These are phyloP conservation scores for Westerdykella ornata DNA, from an alignment of 2,329 filamentous ascomycete genomes.

Conservation along the genomic window DNA sequence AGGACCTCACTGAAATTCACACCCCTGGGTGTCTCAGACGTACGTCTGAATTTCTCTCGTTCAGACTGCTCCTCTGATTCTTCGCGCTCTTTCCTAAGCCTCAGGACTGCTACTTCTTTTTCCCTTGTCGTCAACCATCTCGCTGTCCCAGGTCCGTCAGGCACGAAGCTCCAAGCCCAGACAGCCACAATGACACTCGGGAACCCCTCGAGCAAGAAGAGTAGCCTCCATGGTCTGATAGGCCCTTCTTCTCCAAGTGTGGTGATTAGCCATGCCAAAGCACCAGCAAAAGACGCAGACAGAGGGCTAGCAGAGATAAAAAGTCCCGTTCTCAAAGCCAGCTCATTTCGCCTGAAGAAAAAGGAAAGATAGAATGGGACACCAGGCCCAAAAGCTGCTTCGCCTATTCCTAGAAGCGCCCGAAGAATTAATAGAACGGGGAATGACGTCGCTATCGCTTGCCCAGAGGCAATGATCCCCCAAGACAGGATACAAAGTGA, in stretches of 20 bases:
- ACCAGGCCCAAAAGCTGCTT: slow-evolving; percentile 58
- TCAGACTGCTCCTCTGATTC: slow-evolving; percentile 25
- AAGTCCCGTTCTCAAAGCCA: slow-evolving; percentile 77
- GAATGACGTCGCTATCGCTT: slow-evolving; percentile 45
- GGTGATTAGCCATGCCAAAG: slow-evolving; percentile 71
- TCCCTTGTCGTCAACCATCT: slow-evolving; percentile 40
- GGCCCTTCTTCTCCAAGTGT: slow-evolving; percentile 58
- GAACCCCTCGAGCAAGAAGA: slow-evolving; percentile 80
- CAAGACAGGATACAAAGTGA: slow-evolving; percentile 63
- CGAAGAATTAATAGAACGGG: slow-evolving; percentile 58
- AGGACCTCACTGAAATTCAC: slow-evolving; percentile 54
- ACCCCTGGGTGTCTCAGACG: slow-evolving; percentile 17
- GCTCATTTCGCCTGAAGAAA: slow-evolving; percentile 60
- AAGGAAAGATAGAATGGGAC: slow-evolving; percentile 59
- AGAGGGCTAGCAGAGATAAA: slow-evolving; percentile 70
- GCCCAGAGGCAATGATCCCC: slow-evolving; percentile 72
- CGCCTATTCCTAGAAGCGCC: slow-evolving; percentile 49
- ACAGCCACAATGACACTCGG: slow-evolving; percentile 70
- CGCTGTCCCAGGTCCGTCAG: slow-evolving; percentile 58
- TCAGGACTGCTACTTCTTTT: slow-evolving; percentile 61
- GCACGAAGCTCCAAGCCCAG: slow-evolving; percentile 66
- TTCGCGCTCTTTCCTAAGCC: slow-evolving; percentile 52
- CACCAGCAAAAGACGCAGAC: slow-evolving; percentile 64
- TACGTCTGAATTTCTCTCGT: not conserved
- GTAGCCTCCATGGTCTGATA: slow-evolving; percentile 75